Conservation (phyloP, 805 yeast species). For the Starmera amethionina region DNA sequence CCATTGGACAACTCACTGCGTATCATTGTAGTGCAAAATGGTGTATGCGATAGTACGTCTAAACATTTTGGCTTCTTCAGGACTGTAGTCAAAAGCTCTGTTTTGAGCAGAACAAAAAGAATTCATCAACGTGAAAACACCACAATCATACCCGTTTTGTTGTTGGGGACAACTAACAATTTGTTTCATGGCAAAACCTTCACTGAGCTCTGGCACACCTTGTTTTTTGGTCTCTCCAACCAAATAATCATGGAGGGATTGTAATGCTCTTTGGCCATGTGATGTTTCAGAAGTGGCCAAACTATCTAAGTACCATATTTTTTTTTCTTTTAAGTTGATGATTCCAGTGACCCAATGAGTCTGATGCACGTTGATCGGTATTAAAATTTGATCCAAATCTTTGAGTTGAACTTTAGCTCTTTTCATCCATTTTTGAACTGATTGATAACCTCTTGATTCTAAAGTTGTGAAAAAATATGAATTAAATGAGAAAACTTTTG, state of each 20-base stretch:
- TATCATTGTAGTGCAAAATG: conserved; percentile 5
- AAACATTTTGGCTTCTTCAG: conserved; percentile 57
- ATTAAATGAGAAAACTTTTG: conserved; percentile 58
- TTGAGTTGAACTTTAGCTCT: conserved; percentile 61
- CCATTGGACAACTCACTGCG: not conserved
- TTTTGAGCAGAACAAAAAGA: conserved; percentile 52
- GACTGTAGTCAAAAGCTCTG: conserved; percentile 42
- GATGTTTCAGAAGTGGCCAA: conserved; percentile 34
- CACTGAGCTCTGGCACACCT: conserved; percentile 21
- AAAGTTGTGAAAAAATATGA: conserved; percentile 82
- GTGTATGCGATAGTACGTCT: conserved; percentile 36
- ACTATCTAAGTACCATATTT: conserved; percentile 73
- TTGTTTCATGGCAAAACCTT: conserved; percentile 22
- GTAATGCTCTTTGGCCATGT: conserved; percentile 28
- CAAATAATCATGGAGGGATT: conserved; percentile 51
- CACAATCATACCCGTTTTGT: conserved; percentile 87
- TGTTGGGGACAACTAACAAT: conserved; percentile 66
- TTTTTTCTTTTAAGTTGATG: conserved; percentile 48
- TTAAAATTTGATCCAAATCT: conserved; percentile 54
- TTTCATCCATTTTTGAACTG: conserved; percentile 81
- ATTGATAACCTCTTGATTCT: conserved; percentile 60
- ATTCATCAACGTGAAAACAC: conserved; percentile 81
- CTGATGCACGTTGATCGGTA: conserved; percentile 76
- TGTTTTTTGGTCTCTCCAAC: conserved; percentile 52
- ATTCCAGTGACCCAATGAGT: conserved; percentile 92